These are phyloP conservation scores for Hygrocybe punicea DNA, from an alignment of 768 basidiomycete genomes.

Conservation along the genomic window DNA sequence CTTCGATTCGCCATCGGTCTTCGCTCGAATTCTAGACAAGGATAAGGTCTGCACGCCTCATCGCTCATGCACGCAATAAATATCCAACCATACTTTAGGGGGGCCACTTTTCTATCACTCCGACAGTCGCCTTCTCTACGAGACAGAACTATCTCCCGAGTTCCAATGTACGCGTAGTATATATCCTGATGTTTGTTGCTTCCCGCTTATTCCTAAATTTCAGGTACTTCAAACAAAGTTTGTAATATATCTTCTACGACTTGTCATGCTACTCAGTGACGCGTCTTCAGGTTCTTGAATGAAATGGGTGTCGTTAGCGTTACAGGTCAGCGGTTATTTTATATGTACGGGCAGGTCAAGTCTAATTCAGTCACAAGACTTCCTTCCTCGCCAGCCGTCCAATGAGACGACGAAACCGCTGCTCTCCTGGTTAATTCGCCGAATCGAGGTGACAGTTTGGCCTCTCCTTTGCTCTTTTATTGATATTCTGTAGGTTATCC, in stretches of 20 bases:
- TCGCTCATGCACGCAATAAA: background rate
- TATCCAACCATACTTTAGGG: constrained; percentile 43
- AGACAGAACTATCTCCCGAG: constrained; percentile 83
- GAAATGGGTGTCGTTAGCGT: constrained; percentile 83
- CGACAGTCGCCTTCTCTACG: constrained; percentile 60
- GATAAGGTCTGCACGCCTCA: constrained; percentile 47
- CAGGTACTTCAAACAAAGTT: constrained; percentile 81
- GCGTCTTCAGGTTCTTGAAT: constrained; percentile 56
- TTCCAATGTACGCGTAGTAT: constrained; percentile 56
- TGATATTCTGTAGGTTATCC: constrained; percentile 55
- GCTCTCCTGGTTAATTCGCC: constrained; percentile 80
- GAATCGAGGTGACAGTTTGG: constrained; percentile 56
- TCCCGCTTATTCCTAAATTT: constrained; percentile 1
- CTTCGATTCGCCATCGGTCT: constrained; percentile 91
- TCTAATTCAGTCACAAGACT: constrained; percentile 47
- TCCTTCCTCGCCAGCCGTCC: constrained; percentile 62
- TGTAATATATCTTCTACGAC: background rate
- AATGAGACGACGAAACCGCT: constrained; percentile 52
- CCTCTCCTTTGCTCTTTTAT: background rate
- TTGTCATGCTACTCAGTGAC: background rate
- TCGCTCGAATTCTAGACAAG: constrained; percentile 86
- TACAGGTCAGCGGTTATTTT: constrained; percentile 49
- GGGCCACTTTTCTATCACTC: constrained; percentile 89
- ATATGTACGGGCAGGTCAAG: background rate
- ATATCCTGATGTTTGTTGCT: background rate